Conservation (phyloP, 768 basidiomycete species). For the Suillus paluster region DNA sequence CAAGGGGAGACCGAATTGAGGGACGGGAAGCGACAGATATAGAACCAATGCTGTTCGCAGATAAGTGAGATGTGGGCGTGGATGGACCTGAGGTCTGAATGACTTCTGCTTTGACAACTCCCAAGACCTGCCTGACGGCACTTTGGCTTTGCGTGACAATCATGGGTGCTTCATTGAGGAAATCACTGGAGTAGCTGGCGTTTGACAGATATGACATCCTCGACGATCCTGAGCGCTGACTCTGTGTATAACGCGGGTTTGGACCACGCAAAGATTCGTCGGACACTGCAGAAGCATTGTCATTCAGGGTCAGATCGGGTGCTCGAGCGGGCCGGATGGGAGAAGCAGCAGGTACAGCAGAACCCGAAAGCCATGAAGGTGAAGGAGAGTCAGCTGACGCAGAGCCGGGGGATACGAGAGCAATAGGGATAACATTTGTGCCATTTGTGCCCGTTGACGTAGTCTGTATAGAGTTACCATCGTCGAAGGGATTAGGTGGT, state of each 20-base stretch:
- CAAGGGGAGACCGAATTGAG: slow-evolving; percentile 65
- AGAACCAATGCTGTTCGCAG: slow-evolving; percentile 46
- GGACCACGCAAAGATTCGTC: slow-evolving; percentile 49
- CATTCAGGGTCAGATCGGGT: slow-evolving; percentile 63
- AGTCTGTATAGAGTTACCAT: slow-evolving; percentile 81
- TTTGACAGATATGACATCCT: slow-evolving; percentile 75
- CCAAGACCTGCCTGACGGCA: slow-evolving; percentile 72
- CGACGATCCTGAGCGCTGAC: slow-evolving; percentile 58
- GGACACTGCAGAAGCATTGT: slow-evolving; percentile 67
- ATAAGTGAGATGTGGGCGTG: slow-evolving; percentile 32
- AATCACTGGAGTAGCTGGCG: slow-evolving; percentile 77
- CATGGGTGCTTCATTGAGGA: slow-evolving; percentile 80
- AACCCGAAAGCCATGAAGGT: slow-evolving; percentile 36
- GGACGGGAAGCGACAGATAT: slow-evolving; percentile 45
- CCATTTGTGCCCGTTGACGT: slow-evolving; percentile 70
- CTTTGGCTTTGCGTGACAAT: slow-evolving; percentile 72
- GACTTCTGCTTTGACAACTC: slow-evolving; percentile 80
- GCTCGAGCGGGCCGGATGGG: slow-evolving; percentile 62
- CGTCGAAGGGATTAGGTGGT: slow-evolving; percentile 72
- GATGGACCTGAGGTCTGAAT: slow-evolving; percentile 59
- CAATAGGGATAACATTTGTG: slow-evolving; percentile 88
- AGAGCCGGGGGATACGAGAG: slow-evolving; percentile 69
- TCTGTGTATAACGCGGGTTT: slow-evolving; percentile 44
- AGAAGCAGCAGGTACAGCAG: slow-evolving; percentile 33
- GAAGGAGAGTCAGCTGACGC: slow-evolving; percentile 29